These are phyloP conservation scores for Prunus mongolica DNA, from an alignment of 306 rosid species.

Conservation along the genomic window DNA sequence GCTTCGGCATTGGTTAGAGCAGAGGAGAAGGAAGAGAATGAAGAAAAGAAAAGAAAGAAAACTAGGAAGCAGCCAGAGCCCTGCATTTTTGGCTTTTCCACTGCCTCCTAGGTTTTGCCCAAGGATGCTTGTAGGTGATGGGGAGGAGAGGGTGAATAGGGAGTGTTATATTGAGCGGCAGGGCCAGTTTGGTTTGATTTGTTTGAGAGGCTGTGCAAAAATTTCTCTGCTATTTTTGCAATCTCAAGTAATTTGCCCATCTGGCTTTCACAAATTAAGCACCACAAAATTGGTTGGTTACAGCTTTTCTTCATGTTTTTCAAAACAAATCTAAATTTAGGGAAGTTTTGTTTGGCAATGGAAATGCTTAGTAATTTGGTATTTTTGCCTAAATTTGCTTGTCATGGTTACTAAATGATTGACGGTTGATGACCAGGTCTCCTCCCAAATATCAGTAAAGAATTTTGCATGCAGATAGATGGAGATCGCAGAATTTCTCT, in stretches of 20 bases:
- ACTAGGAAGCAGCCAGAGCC: constrained; percentile 22
- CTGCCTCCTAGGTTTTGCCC: constrained; percentile 38
- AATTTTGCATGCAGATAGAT: neutral
- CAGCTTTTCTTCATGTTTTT: neutral
- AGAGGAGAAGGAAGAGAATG: neutral
- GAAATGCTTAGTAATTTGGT: neutral
- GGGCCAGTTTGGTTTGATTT: neutral
- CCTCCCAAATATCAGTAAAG: neutral
- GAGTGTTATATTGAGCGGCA: neutral
- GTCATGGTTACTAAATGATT: neutral
- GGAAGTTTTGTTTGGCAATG: constrained; percentile 1
- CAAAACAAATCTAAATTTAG: constrained; percentile 3
- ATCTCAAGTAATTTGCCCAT: neutral
- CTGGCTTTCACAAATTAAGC: neutral
- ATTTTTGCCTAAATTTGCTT: constrained; percentile 5
- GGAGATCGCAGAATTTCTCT: no score
- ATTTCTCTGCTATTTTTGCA: constrained; percentile 12
- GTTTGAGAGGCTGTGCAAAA: constrained; percentile 20
- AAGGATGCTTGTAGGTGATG: constrained; percentile 26
- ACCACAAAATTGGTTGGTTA: neutral
- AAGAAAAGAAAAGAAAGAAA: neutral
- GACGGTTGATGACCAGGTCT: constrained; percentile 4
- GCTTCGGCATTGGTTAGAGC: constrained; percentile 27
- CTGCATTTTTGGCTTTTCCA: constrained; percentile 21
- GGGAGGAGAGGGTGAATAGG: neutral